Percentiles rank a stretch among this genome's conserved stretches.
phyloP scores from a whole-genome alignment of 257 asterid species.

The Jacaranda copaia region DNA sequence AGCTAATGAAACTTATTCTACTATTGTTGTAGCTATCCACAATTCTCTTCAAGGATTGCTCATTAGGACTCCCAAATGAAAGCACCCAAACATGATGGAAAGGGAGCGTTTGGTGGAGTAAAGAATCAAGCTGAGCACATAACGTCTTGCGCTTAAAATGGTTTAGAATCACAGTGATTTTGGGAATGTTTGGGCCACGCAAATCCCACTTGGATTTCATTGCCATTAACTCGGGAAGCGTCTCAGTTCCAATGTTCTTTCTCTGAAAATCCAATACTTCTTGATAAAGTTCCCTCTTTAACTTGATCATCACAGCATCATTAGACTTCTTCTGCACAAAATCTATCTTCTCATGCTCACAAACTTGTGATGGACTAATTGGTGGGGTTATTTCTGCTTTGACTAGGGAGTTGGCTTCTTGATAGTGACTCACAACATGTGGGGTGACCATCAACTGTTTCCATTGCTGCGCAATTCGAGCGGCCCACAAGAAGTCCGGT shows the following conservation, averaged over 20 bases:
- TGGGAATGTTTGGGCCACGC: constrained; percentile 47
- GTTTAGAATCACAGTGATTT: constrained; percentile 78
- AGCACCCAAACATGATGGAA: constrained; percentile 94
- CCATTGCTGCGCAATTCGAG: constrained; percentile 73
- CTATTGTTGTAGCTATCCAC: constrained; percentile 73
- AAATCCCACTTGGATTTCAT: constrained; percentile 85
- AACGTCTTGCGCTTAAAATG: constrained; percentile 90
- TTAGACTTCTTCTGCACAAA: constrained; percentile 80
- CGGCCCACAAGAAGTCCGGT: constrained; percentile 87
- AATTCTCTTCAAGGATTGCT: constrained; percentile 58
- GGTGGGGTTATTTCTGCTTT: constrained; percentile 26
- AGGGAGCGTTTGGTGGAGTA: constrained; percentile 81
- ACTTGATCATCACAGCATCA: constrained; percentile 76
- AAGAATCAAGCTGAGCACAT: constrained; percentile 83
- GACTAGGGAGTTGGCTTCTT: constrained; percentile 42
- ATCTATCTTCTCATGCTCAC: constrained; percentile 79
- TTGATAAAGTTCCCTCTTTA: constrained; percentile 72
- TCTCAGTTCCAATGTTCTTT: constrained; percentile 57
- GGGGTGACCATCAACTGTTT: constrained; percentile 63
- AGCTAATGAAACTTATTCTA: constrained; percentile 76
- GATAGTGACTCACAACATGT: constrained; percentile 55
- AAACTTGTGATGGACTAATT: constrained; percentile 52
- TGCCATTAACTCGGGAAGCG: constrained; percentile 60
- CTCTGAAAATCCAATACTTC: constrained; percentile 67
- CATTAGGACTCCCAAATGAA: constrained; percentile 91